Evolutionary conservation across 768 basidiomycete species (phyloP).

Genomic region (Kwoniella europaea): DNA sequence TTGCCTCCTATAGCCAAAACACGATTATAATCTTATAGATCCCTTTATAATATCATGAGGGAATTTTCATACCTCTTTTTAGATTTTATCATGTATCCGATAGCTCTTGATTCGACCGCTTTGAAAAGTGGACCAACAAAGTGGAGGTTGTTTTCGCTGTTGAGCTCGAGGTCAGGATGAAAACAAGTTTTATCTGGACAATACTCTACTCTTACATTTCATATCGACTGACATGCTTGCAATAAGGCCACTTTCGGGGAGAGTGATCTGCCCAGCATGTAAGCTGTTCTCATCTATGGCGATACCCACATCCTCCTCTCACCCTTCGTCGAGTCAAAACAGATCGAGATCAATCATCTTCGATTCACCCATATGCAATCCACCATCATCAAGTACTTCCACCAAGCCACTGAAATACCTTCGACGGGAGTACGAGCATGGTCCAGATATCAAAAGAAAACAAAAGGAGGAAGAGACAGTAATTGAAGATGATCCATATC

Average conservation of each 20-base stretch:
- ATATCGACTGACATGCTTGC: not conserved
- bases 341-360: constrained; percentile 14
- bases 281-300: not conserved
- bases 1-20: too few species aligned
- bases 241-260: not conserved
- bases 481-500: not conserved
- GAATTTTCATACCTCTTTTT: too few species aligned
- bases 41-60: too few species aligned
- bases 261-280: not conserved
- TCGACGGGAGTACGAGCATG: not conserved
- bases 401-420: constrained; percentile 5
- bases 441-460: not conserved
- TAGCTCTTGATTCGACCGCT: too few species aligned
- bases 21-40: too few species aligned
- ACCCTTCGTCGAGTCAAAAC: not conserved
- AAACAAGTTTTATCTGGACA: too few species aligned
- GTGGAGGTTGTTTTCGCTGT: too few species aligned
- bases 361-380: constrained; percentile 12
- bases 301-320: too few species aligned
- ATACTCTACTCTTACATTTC: too few species aligned
- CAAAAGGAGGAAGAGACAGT: not conserved
- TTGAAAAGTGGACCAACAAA: too few species aligned
- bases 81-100: too few species aligned
- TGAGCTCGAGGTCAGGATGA: too few species aligned
- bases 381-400: not conserved